phyloP scores from a whole-genome alignment of 176 grass and related monocot genomes.

The Zea mays region Zm-B73-REFERENCE-NAM-5.0 NC_050101.1:169289001-169289500 shows the following conservation, averaged over 20 bases:
- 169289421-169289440: conserved; percentile 86
- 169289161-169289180: conserved; percentile 44
- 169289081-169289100: conserved; percentile 80
- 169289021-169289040: background rate
- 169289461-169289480: conserved; percentile 83
- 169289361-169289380: conserved; percentile 85
- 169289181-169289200: background rate
- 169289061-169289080: conserved; percentile 87
- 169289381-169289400: conserved; percentile 75
- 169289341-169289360: conserved; percentile 90
- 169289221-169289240: background rate
- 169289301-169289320: conserved; percentile 76
- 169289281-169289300: conserved; percentile 78
- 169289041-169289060: background rate
- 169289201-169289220: background rate
- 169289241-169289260: no score
- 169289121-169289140: conserved; percentile 89
- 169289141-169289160: conserved; percentile 79
- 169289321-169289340: conserved; percentile 63
- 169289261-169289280: no score
- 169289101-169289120: conserved; percentile 79
- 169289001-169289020: background rate
- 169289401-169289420: conserved; percentile 96
- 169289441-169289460: conserved; percentile 84
- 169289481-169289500: conserved; percentile 89